These are phyloP conservation scores for Marasmius oreades DNA, from an alignment of 1,284 basidiomycete genomes.

Conservation along the genomic window DNA sequence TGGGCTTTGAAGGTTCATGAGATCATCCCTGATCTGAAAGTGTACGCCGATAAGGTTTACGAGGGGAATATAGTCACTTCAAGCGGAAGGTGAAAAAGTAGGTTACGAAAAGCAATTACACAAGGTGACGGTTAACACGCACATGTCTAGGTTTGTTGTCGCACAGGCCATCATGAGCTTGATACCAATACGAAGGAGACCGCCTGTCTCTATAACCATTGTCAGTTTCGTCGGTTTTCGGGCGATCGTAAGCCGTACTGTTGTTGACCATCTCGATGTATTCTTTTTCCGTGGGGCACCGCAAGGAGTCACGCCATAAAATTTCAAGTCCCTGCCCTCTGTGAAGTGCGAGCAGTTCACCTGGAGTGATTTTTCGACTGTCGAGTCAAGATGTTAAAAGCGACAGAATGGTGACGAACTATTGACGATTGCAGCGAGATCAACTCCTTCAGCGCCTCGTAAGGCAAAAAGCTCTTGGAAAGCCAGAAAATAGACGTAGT, in stretches of 20 bases:
- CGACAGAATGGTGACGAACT: conserved; percentile 29
- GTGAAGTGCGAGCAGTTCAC: conserved; percentile 85
- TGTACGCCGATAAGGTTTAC: conserved; percentile 44
- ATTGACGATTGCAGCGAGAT: conserved; percentile 70
- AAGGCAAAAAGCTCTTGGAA: conserved; percentile 76
- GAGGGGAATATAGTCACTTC: conserved; percentile 14
- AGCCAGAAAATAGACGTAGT: conserved; percentile 94
- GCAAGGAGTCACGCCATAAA: conserved; percentile 89
- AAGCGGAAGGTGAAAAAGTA: background rate
- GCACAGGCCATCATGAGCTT: conserved; percentile 95
- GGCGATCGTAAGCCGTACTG: conserved; percentile 48
- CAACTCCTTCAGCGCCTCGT: conserved; percentile 36
- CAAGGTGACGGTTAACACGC: conserved; percentile 20
- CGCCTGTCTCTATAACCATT: conserved; percentile 86
- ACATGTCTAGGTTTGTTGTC: conserved; percentile 62
- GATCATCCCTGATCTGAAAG: conserved; percentile 5
- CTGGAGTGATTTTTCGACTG: conserved; percentile 30
- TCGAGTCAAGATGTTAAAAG: background rate
- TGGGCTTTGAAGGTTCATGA: conserved; percentile 3
- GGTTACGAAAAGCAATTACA: background rate
- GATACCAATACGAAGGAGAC: conserved; percentile 88
- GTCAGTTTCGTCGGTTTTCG: conserved; percentile 10
- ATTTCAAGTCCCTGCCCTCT: conserved; percentile 96
- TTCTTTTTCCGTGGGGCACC: conserved; percentile 92
- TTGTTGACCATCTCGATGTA: conserved; percentile 97